A percentile compares a stretch with the other conserved stretches of the same genome.
Conservation (phyloP, 2,329 filamentous ascomycete genomes). For the Microdochium nivale region DNA sequence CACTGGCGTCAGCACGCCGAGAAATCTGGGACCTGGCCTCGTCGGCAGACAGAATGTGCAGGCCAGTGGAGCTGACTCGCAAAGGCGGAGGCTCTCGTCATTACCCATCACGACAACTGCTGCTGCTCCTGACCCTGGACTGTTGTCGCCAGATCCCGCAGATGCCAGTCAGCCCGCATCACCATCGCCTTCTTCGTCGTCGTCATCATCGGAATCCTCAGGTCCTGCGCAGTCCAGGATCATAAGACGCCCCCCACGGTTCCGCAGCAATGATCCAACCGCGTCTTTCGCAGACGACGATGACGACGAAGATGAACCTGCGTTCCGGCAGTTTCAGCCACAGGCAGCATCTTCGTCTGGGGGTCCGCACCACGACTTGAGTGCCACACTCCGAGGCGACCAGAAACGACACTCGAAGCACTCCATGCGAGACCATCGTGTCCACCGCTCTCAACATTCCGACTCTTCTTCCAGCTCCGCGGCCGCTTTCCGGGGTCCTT, state of each 20-base stretch:
- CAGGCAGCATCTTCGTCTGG: constrained; percentile 8
- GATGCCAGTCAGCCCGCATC: constrained; percentile 26
- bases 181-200: constrained; percentile 23
- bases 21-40: constrained; percentile 24
- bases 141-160: constrained; percentile 30
- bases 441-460: constrained; percentile 45
- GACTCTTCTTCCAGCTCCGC: constrained; percentile 54
- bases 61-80: constrained; percentile 16
- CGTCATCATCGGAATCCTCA: constrained; percentile 28
- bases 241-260: constrained; percentile 49
- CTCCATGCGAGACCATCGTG: constrained; percentile 14
- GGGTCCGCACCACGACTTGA: constrained; percentile 31
- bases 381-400: constrained; percentile 43
- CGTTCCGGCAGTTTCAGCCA: constrained; percentile 32
- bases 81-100: constrained; percentile 35
- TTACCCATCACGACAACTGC: constrained; percentile 27
- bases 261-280: constrained; percentile 27
- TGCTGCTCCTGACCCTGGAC: constrained; percentile 27
- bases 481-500: constrained; percentile 23
- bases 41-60: constrained; percentile 15
- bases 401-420: constrained; percentile 23
- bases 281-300: constrained; percentile 39
- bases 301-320: constrained; percentile 49
- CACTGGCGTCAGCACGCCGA: constrained; percentile 25
- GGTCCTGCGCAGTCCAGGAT: constrained; percentile 50